phyloP scores from a whole-genome alignment of 1,139 yeast species.

The Blastobotrys elegans region DNA sequence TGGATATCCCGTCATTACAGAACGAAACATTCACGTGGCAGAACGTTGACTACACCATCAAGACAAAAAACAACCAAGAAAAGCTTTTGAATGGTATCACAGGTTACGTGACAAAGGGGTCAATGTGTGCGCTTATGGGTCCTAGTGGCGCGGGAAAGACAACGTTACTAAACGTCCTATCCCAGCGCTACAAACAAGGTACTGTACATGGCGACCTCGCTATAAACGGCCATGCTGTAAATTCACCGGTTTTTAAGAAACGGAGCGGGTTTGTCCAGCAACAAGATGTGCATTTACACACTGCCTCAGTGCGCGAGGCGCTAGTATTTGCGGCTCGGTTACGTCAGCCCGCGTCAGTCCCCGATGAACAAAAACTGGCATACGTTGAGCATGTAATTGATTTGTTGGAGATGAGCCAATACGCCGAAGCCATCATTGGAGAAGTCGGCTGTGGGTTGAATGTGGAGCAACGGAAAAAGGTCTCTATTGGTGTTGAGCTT shows the following conservation, averaged over 20 bases:
- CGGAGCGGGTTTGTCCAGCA: constrained; percentile 64
- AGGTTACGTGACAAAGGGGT: constrained; percentile 65
- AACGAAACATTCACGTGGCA: constrained; percentile 40
- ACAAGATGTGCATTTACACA: constrained; percentile 56
- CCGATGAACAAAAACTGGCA: constrained; percentile 47
- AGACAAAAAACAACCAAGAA: constrained; percentile 35
- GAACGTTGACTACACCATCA: constrained; percentile 38
- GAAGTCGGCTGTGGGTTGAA: constrained; percentile 56
- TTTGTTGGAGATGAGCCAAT: constrained; percentile 52
- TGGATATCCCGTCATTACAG: constrained; percentile 19
- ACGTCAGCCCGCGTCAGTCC: constrained; percentile 48
- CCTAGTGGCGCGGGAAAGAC: constrained; percentile 71
- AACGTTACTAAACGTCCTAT: constrained; percentile 53
- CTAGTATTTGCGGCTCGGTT: constrained; percentile 55
- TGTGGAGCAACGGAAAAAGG: constrained; percentile 77
- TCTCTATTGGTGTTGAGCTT: constrained; percentile 80
- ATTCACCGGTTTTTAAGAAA: constrained; percentile 53
- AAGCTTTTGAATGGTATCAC: constrained; percentile 50
- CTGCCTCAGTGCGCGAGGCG: constrained; percentile 57
- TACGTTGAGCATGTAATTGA: constrained; percentile 55
- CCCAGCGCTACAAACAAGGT: constrained; percentile 55
- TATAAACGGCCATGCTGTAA: constrained; percentile 53
- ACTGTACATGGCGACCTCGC: constrained; percentile 59
- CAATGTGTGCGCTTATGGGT: constrained; percentile 61
- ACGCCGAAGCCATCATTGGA: constrained; percentile 59